Evolutionary conservation across 371 early-diverging fungal genomes (phyloP).

Genomic region (Mortierella sp.): DNA sequence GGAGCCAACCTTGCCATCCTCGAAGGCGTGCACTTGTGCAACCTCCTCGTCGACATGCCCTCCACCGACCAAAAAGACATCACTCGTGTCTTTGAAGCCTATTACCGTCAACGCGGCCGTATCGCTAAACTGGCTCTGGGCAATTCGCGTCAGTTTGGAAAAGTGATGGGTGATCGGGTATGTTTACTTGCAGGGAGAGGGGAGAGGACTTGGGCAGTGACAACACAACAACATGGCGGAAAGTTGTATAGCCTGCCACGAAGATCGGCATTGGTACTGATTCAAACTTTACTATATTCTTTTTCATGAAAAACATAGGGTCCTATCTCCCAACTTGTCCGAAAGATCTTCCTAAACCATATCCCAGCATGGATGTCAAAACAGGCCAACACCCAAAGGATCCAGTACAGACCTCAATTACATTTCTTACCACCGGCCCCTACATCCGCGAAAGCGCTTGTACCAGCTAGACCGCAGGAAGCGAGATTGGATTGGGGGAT

Average conservation of each 20-base stretch:
- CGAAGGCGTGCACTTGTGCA: slow-evolving; percentile 44
- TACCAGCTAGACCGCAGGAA: slow-evolving; percentile 41
- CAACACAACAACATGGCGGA: no score
- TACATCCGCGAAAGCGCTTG: slow-evolving; percentile 20
- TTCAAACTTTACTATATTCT: no score
- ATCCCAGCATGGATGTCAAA: slow-evolving; percentile 33
- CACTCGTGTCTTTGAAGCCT: slow-evolving; percentile 34
- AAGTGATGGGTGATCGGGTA: slow-evolving; percentile 51
- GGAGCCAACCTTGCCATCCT: slow-evolving; percentile 51
- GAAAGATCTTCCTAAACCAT: slow-evolving; percentile 41
- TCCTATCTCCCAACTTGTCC: slow-evolving; percentile 26
- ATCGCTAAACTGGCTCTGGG: slow-evolving; percentile 36
- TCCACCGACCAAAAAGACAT: slow-evolving; percentile 21
- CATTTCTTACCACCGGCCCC: slow-evolving; percentile 41
- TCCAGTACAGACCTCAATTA: slow-evolving; percentile 42
- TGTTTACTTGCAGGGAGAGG: not conserved
- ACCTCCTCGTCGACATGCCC: slow-evolving; percentile 36
- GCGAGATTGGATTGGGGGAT: slow-evolving; percentile 13
- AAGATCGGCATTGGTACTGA: no score
- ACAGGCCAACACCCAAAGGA: slow-evolving; percentile 31
- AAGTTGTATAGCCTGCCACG: no score
- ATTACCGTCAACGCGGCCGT: slow-evolving; percentile 24
- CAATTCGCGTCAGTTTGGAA: slow-evolving; percentile 55
- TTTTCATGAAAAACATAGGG: slow-evolving; percentile 14
- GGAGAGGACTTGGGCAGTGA: no score